Evolutionary conservation across 2,329 filamentous ascomycete species (phyloP), one percentile per base, ranked within the genome.

Genomic region (Ceratocystis ficicola): DNA sequence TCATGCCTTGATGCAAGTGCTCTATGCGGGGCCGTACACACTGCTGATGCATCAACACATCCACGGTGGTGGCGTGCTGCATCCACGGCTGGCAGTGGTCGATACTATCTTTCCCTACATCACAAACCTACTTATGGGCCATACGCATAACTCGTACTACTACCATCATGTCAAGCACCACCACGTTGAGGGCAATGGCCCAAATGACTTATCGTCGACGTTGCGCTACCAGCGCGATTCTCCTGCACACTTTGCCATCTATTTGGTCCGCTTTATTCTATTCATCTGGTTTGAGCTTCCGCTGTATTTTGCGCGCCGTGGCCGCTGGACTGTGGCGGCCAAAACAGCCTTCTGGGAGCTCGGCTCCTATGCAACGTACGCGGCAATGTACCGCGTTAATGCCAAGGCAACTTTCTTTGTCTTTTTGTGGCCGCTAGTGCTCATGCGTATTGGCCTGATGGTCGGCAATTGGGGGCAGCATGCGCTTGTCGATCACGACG

Each of bases 161-260:
- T 92, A 90, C 72, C 89, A 93, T 72, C 89, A 93, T 71, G 87
- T 92, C 72, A 93, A 93, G 77, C 88, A 91, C 72, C 89, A 93
- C 72, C 89, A 93, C 8, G 75, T 82, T 28, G 73, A 76, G 10
- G 75, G 76, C 25, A 69, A 73, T 64, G 73, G 75, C 2, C 73
- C 76, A 7, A 75, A 74, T 7, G 73, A 74, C 36, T 69, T 78
- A 0, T 89, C 86, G 1, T 88, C 87, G 0, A 93, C 89, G 0
- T 81, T 93, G 46, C 81, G 86, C 15, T 92, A 89, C 73, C 87
- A 91, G 72, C 82, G 89, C 5, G 89, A 93, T 72, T 81, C 82
- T 65, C 68, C 84, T 1, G 75, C 76, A 68, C 77, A 90, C 72
- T 90, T 93, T 69, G 73, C 86, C n/a, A 80, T 82, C 70, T 93